phyloP scores from a whole-genome alignment of 768 basidiomycete species.

The Pholiota conissans region DNA sequence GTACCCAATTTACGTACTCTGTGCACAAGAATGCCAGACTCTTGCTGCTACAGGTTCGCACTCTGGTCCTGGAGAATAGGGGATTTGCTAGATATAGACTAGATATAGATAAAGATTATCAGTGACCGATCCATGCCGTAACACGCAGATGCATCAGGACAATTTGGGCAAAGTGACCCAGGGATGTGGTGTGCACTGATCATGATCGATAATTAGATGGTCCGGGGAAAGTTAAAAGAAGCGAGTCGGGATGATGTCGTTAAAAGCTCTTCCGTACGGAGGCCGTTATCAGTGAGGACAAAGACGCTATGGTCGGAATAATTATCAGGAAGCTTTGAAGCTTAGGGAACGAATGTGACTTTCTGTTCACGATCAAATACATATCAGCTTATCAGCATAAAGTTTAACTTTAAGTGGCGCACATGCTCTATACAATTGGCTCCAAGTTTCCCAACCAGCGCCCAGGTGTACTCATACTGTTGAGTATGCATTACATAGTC shows the following conservation, averaged over 20 bases:
- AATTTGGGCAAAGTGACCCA: background rate
- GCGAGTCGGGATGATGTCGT: background rate
- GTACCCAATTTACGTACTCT: no score
- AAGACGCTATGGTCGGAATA: no score
- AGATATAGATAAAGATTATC: background rate
- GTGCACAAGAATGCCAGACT: no score
- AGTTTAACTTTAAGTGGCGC: no score
- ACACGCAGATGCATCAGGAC: background rate
- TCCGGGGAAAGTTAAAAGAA: background rate
- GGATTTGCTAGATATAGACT: background rate
- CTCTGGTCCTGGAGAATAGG: background rate
- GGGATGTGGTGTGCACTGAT: background rate
- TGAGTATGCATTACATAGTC: no score
- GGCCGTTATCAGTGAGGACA: background rate
- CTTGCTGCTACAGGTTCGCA: background rate
- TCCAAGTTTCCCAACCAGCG: no score
- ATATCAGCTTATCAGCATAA: no score
- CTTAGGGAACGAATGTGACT: no score
- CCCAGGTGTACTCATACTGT: no score
- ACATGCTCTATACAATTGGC: no score
- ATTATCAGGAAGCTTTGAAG: no score
- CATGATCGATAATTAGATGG: constrained; percentile 4
- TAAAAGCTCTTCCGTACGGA: background rate
- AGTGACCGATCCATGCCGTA: constrained; percentile 1
- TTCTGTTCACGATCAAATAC: no score